These are phyloP conservation scores for Carallia brachiata DNA, from an alignment of 345 rosid genomes.

Conservation along the genomic window DNA sequence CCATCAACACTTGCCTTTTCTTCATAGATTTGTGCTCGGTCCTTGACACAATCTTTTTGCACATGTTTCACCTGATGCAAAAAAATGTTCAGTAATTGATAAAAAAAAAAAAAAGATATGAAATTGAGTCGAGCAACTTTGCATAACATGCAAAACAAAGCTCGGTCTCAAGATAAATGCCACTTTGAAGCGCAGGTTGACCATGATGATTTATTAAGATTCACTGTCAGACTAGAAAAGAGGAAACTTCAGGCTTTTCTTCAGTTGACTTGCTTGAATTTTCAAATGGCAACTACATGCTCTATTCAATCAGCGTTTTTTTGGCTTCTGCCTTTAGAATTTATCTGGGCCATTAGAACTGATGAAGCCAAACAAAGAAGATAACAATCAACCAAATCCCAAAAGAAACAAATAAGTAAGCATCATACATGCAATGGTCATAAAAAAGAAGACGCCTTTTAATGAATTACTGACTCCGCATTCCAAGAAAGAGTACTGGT, in stretches of 20 bases:
- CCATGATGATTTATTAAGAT: slow-evolving; percentile 25
- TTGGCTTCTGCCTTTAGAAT: slow-evolving; percentile 21
- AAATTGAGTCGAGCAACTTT: too few relatives aligned
- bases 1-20: too few relatives aligned
- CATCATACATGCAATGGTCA: not conserved
- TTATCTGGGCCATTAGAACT: slow-evolving; percentile 24
- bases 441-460: not conserved
- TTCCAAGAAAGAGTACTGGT: too few relatives aligned
- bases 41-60: too few relatives aligned
- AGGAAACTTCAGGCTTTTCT: slow-evolving; percentile 41
- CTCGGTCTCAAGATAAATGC: not conserved
- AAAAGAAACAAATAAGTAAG: not conserved
- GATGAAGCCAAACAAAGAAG: not conserved
- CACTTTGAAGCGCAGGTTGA: not conserved
- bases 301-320: slow-evolving; percentile 24
- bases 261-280: slow-evolving; percentile 30
- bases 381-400: not conserved
- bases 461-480: not conserved
- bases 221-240: slow-evolving; percentile 46
- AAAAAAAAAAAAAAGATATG: too few relatives aligned
- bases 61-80: too few relatives aligned
- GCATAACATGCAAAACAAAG: too few relatives aligned
- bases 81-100: too few relatives aligned
- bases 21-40: too few relatives aligned
- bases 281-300: slow-evolving; percentile 28